phyloP scores from a whole-genome alignment of 2,329 filamentous ascomycete genomes.

The Blumeriella jaapii region DNA sequence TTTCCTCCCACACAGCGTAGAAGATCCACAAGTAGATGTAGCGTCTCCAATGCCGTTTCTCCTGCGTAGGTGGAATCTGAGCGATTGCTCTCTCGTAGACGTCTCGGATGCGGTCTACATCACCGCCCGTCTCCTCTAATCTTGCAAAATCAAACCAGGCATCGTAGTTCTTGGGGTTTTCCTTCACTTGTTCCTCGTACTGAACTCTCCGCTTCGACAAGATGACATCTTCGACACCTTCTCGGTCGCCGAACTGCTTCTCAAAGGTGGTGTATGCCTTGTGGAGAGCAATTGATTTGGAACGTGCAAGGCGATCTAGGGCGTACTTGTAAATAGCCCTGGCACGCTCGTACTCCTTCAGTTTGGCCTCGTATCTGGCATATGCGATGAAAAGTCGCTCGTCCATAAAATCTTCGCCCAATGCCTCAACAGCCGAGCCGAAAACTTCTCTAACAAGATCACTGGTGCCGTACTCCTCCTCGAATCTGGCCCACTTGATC shows the following conservation, averaged over 20 bases:
- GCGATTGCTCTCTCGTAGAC: conserved; percentile 94
- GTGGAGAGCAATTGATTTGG: conserved; percentile 73
- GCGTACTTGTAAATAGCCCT: conserved; percentile 96
- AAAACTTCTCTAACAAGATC: conserved; percentile 89
- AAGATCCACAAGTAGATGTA: conserved; percentile 99
- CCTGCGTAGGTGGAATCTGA: conserved; percentile 86
- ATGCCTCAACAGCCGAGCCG: conserved; percentile 72
- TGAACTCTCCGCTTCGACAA: conserved; percentile 85
- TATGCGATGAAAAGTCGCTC: conserved; percentile 94
- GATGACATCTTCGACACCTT: conserved; percentile 91
- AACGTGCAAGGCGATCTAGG: conserved; percentile 79
- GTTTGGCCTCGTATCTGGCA: conserved; percentile 84
- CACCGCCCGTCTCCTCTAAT: conserved; percentile 75
- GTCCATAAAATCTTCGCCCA: conserved; percentile 92
- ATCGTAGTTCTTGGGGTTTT: conserved; percentile 95
- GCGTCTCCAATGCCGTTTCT: conserved; percentile 92
- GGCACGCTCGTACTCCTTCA: conserved; percentile 90
- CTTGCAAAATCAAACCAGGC: conserved; percentile 92
- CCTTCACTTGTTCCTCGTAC: conserved; percentile 88
- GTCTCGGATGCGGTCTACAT: conserved; percentile 75
- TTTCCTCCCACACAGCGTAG: conserved; percentile 92
- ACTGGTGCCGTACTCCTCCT: conserved; percentile 88
- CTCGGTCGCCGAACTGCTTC: conserved; percentile 89
- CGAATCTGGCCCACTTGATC: conserved; percentile 98
- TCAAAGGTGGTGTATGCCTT: conserved; percentile 96